Evolutionary conservation across 2,329 filamentous ascomycete species (phyloP).

Genomic region (Colletotrichum sojae): DNA sequence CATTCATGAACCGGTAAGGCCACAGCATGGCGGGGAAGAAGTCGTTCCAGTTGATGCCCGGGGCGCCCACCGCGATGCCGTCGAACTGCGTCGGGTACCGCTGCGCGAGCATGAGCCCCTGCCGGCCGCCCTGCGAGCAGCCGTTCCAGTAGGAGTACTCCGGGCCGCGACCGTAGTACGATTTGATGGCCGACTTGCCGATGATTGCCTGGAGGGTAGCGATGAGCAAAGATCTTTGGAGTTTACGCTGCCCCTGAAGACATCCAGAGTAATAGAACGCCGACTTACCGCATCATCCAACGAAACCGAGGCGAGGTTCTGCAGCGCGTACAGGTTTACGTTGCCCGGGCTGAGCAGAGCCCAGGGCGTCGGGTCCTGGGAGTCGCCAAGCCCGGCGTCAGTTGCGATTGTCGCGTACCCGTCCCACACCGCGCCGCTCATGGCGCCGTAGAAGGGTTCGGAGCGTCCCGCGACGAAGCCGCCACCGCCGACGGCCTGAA

Average conservation of each 20-base stretch:
- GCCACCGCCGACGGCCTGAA: conserved; percentile 49
- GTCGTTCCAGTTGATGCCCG: conserved; percentile 52
- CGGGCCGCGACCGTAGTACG: conserved; percentile 62
- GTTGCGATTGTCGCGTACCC: conserved; percentile 43
- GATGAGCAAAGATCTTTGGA: neutral
- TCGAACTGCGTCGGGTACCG: conserved; percentile 67
- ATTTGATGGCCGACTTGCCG: conserved; percentile 62
- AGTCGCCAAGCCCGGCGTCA: conserved; percentile 41
- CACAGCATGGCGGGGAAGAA: conserved; percentile 33
- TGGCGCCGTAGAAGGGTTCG: conserved; percentile 32
- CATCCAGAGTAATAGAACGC: neutral
- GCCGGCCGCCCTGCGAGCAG: conserved; percentile 69
- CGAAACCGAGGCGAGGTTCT: conserved; percentile 54
- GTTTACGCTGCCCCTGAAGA: too few relatives aligned
- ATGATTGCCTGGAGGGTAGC: conserved; percentile 51
- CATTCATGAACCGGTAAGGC: conserved; percentile 32
- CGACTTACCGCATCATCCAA: conserved; percentile 48
- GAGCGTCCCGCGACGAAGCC: conserved; percentile 46
- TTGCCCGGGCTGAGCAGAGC: conserved; percentile 39
- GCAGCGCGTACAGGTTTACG: conserved; percentile 44
- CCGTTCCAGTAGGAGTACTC: conserved; percentile 65
- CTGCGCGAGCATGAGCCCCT: conserved; percentile 67
- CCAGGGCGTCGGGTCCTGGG: conserved; percentile 20
- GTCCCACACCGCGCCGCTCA: conserved; percentile 40
- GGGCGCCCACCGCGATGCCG: conserved; percentile 64